Base-by-base conservation (phyloP, 306 rosid genomes). In the Leucaena leucocephala region DNA sequence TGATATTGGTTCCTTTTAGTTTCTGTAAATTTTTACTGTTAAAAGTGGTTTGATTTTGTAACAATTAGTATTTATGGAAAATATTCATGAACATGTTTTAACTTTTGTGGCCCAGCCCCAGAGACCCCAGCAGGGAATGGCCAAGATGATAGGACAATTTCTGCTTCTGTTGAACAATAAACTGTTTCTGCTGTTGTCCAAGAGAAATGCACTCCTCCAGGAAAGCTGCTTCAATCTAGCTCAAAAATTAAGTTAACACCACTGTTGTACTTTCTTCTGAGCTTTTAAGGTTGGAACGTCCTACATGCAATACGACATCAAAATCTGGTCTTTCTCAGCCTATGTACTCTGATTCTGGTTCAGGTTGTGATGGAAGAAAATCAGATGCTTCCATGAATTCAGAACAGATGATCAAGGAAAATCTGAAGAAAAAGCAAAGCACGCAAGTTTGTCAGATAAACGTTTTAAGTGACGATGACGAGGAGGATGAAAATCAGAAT, bases 371-470 rank as follows among this genome's bases (percentile, higher is more conserved):
- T 67, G 57, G 48, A 45, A 68, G 58, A 79, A 78, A 68, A 58
- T 65, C 65, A 22, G 49, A 61, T 59, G 65, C 68, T 44, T 40
- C 39, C 45, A 7, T 13, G 39, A 72, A 54, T 79, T 74, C 43
- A 54, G 55, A 71, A 73, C 79, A 45, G 21, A 45, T 71, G 40
- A 66, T 9, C 42, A 10, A 81, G 82, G 78, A 76, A 79, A 75
- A 63, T 59, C 81, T 7, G 27, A 10, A 81, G 80, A 75, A 72
- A 79, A 78, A 57, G 69, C 80, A 80, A 50, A 72, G 55, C 42
- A 34, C 54, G 52, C 61, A 83, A 33, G 59, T 52, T 63, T 78
- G 38, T 68, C 48, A 79, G 43, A 16, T 57, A 15, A 46, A 71
- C 14, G 78, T 75, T 33, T 45, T 57, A 12, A 82, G 81, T 12